Percentiles rank a stretch among this genome's conserved stretches.
Evolutionary conservation across 2,329 filamentous ascomycete genomes (phyloP).

Genomic region (Didymellaceae sp.): DNA sequence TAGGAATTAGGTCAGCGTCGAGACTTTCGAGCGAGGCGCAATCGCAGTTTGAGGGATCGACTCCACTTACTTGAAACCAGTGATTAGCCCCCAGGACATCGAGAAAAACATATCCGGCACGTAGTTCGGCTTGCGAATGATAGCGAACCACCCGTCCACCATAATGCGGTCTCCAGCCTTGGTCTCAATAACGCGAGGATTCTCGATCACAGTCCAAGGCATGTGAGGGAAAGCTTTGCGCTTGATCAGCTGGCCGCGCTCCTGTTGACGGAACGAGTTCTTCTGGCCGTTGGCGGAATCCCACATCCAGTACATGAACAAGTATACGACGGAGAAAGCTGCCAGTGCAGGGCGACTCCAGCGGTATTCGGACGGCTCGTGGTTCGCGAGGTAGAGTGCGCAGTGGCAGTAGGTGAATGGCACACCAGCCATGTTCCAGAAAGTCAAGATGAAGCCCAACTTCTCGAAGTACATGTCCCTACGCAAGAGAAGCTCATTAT

Average conservation of each 20-base stretch:
- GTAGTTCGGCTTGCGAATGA: conserved; percentile 80
- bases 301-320: conserved; percentile 89
- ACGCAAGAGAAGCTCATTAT: neutral
- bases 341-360: conserved; percentile 73
- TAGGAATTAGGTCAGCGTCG: neutral
- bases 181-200: conserved; percentile 77
- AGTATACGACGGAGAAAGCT: conserved; percentile 69
- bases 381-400: conserved; percentile 86
- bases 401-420: conserved; percentile 93
- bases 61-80: conserved; percentile 68
- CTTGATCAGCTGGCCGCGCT: conserved; percentile 70
- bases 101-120: conserved; percentile 82
- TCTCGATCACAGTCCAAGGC: conserved; percentile 80
- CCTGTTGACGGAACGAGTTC: conserved; percentile 83
- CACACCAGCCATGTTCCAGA: conserved; percentile 93
- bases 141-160: conserved; percentile 77
- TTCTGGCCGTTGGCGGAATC: conserved; percentile 91
- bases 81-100: conserved; percentile 76
- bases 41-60: too few relatives aligned
- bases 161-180: conserved; percentile 76
- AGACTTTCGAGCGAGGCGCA: neutral
- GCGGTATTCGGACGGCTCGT: conserved; percentile 75
- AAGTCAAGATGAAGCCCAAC: conserved; percentile 95
- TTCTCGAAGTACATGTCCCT: conserved; percentile 96
- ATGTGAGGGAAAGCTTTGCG: conserved; percentile 86